Evolutionary conservation across 768 basidiomycete species (phyloP).

Genomic region (Cystobasidium onofrii): DNA sequence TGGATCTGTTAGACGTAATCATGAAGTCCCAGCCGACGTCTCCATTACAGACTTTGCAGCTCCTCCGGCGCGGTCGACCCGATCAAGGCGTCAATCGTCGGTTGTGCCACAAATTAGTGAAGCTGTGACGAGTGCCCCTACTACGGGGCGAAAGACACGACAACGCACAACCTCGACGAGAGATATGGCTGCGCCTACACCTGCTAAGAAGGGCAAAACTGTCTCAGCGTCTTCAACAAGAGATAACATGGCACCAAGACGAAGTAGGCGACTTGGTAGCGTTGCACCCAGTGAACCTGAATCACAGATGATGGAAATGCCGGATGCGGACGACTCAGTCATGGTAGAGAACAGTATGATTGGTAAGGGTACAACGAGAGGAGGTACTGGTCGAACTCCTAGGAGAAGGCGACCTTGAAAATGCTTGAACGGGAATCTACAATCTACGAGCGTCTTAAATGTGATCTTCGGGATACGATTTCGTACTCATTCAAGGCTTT

Average conservation of each 20-base stretch:
- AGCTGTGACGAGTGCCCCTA: neutral
- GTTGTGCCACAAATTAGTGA: neutral
- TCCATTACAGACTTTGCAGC: neutral
- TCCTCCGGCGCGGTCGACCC: conserved; percentile 3
- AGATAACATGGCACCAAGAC: neutral
- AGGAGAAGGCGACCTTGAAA: neutral
- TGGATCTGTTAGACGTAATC: neutral
- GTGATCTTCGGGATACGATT: neutral
- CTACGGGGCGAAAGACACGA: neutral
- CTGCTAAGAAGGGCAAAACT: conserved; percentile 19
- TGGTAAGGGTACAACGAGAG: conserved; percentile 12
- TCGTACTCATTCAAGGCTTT: neutral
- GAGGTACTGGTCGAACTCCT: neutral
- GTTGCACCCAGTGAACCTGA: conserved; percentile 18
- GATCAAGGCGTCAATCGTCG: conserved; percentile 2
- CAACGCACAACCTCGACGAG: conserved; percentile 1
- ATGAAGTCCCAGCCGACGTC: neutral
- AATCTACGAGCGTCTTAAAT: neutral
- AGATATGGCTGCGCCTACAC: neutral
- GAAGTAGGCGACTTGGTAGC: conserved; percentile 23
- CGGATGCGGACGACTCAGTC: neutral
- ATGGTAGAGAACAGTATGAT: conserved; percentile 23
- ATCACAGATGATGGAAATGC: neutral
- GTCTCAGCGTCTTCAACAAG: neutral
- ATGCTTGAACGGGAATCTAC: neutral